Conservation (phyloP, 306 rosid genomes). For the Malus sylvestris region DNA sequence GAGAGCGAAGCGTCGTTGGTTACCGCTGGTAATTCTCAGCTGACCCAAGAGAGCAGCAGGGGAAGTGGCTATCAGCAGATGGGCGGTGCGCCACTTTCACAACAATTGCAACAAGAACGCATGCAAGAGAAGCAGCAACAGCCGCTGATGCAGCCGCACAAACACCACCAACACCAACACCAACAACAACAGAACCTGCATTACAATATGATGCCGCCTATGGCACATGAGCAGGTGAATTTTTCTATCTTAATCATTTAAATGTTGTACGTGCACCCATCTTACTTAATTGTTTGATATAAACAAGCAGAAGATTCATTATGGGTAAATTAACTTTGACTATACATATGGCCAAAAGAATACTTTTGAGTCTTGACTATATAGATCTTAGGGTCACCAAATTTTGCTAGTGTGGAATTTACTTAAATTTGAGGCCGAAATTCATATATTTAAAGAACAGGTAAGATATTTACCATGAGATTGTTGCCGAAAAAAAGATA, state of each 20-base stretch:
- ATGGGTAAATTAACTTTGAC: no score
- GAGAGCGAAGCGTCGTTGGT: conserved; percentile 33
- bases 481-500: no score
- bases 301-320: no score
- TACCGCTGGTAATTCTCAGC: conserved; percentile 28
- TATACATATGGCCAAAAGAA: no score
- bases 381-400: no score
- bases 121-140: conserved; percentile 42
- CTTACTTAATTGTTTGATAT: no score
- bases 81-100: conserved; percentile 43
- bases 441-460: no score
- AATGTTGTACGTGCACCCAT: neutral
- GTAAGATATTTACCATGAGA: no score
- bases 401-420: no score
- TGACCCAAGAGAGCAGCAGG: conserved; percentile 29
- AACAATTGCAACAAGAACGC: conserved; percentile 56
- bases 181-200: conserved; percentile 8
- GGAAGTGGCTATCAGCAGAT: conserved; percentile 34
- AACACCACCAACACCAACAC: conserved; percentile 9
- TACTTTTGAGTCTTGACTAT: no score
- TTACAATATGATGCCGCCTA: conserved; percentile 40
- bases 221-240: conserved; percentile 52
- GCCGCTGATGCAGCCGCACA: neutral
- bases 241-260: neutral
- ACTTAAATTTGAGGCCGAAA: no score